Base-by-base conservation (phyloP, 305 asterid genomes). In the Solanum hybrid region DNA sequence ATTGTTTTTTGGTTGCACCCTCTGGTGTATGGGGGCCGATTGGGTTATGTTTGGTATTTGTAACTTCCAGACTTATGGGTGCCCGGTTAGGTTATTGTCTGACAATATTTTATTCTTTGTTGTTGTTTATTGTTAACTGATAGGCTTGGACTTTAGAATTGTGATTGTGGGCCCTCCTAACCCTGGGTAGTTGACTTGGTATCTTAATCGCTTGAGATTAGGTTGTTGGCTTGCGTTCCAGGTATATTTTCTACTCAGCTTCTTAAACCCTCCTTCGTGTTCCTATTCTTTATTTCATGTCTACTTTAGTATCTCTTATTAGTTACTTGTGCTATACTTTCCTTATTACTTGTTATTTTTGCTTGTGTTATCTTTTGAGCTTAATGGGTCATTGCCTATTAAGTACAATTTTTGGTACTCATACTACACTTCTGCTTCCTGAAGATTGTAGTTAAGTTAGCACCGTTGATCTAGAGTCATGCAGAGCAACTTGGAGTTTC, bases 11-110 rank as follows among this genome's bases (percentile, higher is more conserved):
- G 10, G 9, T 57, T 57, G 69, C 8, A 57, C 4, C n/a, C 4
- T 57, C n/a, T 20, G 10, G 4, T 57, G 2, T 16, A 16, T 57
- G 4, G 2, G 67, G 69, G n/a, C 0, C n/a, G 10, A 0, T 18
- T 57, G n/a, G n/a, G 69, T 57, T 57, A 57, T 57, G 69, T 16
- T 57, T 57, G 69, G n/a, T 57, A 10, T 18, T 57, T 57, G 11
- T 57, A 57, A 20, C 69, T 18, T 57, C n/a, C 69, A 3, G 10
- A 20, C 69, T 57, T 57, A 57, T 3, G 24, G 69, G n/a, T 20
- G 4, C 9, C n/a, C 4, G 10, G 11, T 57, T 57, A 57, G 69
- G 69, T 18, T 57, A 57, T 57, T 57, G 11, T 57, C 1, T 57
- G 2, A 57, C 24, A 18, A 18, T 18, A 51, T 57, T 57, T 7